Evolutionary conservation across 1,284 basidiomycete genomes (phyloP).

Genomic region (Ustilago cynodontis): DNA sequence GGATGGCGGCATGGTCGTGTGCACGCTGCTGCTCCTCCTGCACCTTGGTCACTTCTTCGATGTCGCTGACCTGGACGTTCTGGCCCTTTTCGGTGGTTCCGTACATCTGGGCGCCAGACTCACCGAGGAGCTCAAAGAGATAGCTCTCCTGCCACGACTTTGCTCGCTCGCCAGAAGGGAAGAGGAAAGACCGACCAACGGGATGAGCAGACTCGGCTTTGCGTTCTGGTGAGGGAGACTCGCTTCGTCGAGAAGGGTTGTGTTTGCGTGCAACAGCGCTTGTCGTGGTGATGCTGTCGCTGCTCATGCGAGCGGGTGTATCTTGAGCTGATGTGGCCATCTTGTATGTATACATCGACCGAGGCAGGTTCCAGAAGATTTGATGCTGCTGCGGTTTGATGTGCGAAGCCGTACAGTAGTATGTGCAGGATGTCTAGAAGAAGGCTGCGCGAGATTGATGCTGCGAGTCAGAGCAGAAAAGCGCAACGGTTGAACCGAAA

Average conservation of each 20-base stretch:
- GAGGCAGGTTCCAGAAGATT: background rate
- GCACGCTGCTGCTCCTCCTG: constrained; percentile 22
- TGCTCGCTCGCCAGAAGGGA: constrained; percentile 47
- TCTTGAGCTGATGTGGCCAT: constrained; percentile 24
- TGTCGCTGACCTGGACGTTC: constrained; percentile 46
- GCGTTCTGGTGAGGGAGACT: constrained; percentile 38
- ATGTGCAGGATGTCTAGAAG: background rate
- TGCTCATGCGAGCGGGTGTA: constrained; percentile 34
- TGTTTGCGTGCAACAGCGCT: constrained; percentile 14
- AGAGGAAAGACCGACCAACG: constrained; percentile 48
- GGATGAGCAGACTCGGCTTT: constrained; percentile 23
- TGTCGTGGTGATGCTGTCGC: constrained; percentile 40
- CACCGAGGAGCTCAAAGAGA: constrained; percentile 47
- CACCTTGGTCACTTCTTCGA: constrained; percentile 39
- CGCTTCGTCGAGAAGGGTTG: constrained; percentile 20
- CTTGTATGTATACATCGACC: background rate
- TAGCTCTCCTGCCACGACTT: constrained; percentile 54
- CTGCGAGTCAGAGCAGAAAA: background rate
- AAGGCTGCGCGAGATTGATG: background rate
- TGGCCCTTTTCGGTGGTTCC: constrained; percentile 41
- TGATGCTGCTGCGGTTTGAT: background rate
- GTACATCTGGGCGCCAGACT: constrained; percentile 38
- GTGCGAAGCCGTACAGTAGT: too few relatives aligned
- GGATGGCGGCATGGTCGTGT: constrained; percentile 43
- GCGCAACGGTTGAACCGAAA: background rate